Evolutionary conservation across 2,329 filamentous ascomycete genomes (phyloP).

Genomic region (Tolypocladium ophioglossoides): DNA sequence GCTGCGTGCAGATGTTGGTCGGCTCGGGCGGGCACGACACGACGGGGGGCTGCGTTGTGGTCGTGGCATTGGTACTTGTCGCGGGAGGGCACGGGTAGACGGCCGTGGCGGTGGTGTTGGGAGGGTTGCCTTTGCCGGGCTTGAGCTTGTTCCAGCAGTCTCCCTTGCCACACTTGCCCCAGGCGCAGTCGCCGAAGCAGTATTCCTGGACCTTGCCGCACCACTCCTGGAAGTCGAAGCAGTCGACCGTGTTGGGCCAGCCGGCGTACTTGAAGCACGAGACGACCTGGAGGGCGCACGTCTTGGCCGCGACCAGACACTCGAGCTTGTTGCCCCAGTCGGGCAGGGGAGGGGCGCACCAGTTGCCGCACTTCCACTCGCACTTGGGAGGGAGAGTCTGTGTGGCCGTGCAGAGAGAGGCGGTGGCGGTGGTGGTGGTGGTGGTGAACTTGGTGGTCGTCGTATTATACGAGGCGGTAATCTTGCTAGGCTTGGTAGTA

Average conservation of each 20-base stretch:
- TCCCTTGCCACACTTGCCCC: slow-evolving; percentile 26
- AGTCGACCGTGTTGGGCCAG: slow-evolving; percentile 36
- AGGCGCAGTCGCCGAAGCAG: slow-evolving; percentile 27
- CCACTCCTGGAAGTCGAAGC: slow-evolving; percentile 40
- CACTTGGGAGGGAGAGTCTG: slow-evolving; percentile 33
- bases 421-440: slow-evolving; percentile 13
- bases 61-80: slow-evolving; percentile 16
- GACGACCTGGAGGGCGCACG: slow-evolving; percentile 34
- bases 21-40: slow-evolving; percentile 32
- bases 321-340: slow-evolving; percentile 30
- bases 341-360: slow-evolving; percentile 40
- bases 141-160: slow-evolving; percentile 31
- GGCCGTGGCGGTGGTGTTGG: slow-evolving; percentile 24
- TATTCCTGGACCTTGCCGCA: slow-evolving; percentile 34
- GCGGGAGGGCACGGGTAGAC: slow-evolving; percentile 21
- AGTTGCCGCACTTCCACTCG: slow-evolving; percentile 44
- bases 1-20: slow-evolving; percentile 42
- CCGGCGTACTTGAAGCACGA: slow-evolving; percentile 42
- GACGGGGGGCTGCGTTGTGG: slow-evolving; percentile 17
- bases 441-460: neutral
- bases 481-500: slow-evolving; percentile 4
- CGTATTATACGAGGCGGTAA: neutral
- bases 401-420: slow-evolving; percentile 37
- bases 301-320: slow-evolving; percentile 32
- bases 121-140: slow-evolving; percentile 23